A percentile compares a stretch with the other conserved stretches of the same genome.
These are phyloP conservation scores for Falciphora oryzae DNA, from an alignment of 2,329 filamentous ascomycete species.

Conservation along the genomic window DNA sequence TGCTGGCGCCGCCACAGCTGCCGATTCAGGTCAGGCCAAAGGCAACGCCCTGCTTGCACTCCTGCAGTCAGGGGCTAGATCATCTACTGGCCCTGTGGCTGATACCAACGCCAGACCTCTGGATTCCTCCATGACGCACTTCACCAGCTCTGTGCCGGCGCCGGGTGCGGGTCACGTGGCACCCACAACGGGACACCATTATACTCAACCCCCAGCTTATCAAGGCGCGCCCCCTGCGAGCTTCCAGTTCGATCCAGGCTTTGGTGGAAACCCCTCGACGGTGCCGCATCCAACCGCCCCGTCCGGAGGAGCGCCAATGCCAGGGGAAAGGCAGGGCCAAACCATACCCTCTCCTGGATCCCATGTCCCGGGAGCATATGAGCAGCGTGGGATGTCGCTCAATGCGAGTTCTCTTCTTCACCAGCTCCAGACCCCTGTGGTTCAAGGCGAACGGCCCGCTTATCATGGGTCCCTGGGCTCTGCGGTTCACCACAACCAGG, in stretches of 20 bases:
- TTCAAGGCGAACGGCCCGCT: slow-evolving; percentile 12
- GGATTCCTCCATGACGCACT: too few species aligned
- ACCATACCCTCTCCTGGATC: neutral
- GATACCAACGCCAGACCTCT: neutral
- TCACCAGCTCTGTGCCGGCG: neutral
- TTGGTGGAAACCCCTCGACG: neutral
- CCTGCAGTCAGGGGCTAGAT: slow-evolving; percentile 29
- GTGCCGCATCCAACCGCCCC: slow-evolving; percentile 16
- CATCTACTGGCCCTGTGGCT: slow-evolving; percentile 1
- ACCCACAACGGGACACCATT: neutral
- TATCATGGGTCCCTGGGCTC: neutral
- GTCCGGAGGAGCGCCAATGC: slow-evolving; percentile 11
- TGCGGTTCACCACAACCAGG: neutral
- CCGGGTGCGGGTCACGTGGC: too few species aligned
- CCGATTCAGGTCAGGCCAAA: slow-evolving; percentile 30
- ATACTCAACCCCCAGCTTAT: neutral
- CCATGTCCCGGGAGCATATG: neutral
- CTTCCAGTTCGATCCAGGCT: neutral
- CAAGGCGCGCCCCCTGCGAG: neutral
- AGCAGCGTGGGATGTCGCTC: neutral
- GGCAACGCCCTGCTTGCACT: slow-evolving; percentile 49
- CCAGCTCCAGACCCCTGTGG: slow-evolving; percentile 8
- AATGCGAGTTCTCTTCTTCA: neutral
- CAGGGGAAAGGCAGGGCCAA: neutral
- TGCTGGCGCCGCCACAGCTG: slow-evolving; percentile 17